phyloP scores from a whole-genome alignment of 2,329 filamentous ascomycete genomes.

The Penicillium sp. region DNA sequence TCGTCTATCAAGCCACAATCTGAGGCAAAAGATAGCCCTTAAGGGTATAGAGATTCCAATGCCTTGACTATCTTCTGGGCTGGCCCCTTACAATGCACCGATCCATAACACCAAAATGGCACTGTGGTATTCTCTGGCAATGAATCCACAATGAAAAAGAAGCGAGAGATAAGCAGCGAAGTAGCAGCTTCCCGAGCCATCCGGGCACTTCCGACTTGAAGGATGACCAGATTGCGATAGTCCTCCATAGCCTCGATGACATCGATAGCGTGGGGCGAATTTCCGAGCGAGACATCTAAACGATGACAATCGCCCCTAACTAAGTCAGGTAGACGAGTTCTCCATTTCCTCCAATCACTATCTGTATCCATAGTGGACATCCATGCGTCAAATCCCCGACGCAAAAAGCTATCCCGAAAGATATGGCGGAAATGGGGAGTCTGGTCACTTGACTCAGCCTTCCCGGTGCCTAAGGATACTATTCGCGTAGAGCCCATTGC shows the following conservation, averaged over 20 bases:
- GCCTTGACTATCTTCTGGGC: constrained; percentile 10
- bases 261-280: constrained; percentile 13
- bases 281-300: constrained; percentile 13
- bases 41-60: constrained; percentile 16
- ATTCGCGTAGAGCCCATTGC: constrained; percentile 8
- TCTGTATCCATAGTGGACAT: constrained; percentile 24
- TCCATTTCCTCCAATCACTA: constrained; percentile 15
- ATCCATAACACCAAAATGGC: constrained; percentile 15
- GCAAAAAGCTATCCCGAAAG: constrained; percentile 22
- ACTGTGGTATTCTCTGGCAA: constrained; percentile 8
- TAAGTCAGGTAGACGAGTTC: constrained; percentile 4
- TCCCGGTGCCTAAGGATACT: constrained; percentile 20
- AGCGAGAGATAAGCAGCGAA: constrained; percentile 14
- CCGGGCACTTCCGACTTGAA: constrained; percentile 12
- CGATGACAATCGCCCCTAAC: constrained; percentile 10
- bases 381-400: constrained; percentile 17
- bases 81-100: constrained; percentile 16
- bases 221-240: constrained; percentile 19
- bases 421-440: constrained; percentile 22
- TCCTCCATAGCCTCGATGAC: constrained; percentile 17
- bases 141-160: constrained; percentile 13
- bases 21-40: constrained; percentile 11
- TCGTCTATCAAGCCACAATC: constrained; percentile 12
- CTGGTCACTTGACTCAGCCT: neutral
- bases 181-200: constrained; percentile 19